Conservation (phyloP, 2,329 filamentous ascomycete species). For the Ascomycota sp. region DNA sequence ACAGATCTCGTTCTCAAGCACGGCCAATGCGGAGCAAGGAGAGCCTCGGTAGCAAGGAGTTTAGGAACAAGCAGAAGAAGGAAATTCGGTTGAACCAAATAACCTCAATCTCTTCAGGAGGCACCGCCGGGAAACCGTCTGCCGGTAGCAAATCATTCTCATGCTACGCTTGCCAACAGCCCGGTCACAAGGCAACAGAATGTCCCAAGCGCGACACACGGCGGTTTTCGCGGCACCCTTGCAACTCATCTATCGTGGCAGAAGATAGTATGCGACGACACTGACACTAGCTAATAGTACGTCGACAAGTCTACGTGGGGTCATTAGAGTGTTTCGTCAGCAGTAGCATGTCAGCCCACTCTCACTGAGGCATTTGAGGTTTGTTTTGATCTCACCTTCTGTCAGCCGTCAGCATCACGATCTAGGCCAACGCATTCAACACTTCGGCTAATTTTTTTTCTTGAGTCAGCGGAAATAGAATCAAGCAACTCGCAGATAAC, state of each 20-base stretch:
- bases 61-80: constrained; percentile 39
- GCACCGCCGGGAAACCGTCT: constrained; percentile 6
- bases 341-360: no score
- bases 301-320: no score
- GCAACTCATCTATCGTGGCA: neutral
- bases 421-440: no score
- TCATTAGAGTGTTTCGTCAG: no score
- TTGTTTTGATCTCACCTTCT: no score
- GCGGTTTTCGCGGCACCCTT: neutral
- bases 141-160: constrained; percentile 10
- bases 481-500: no score
- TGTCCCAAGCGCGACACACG: constrained; percentile 21
- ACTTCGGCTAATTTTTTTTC: no score
- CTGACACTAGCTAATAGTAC: no score
- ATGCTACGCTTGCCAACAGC: constrained; percentile 39
- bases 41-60: constrained; percentile 17
- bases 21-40: constrained; percentile 8
- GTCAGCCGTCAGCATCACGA: no score
- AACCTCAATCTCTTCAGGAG: constrained; percentile 33
- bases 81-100: constrained; percentile 42
- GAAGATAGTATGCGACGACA: no score
- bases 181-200: constrained; percentile 34
- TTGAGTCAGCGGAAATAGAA: no score
- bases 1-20: constrained; percentile 13
- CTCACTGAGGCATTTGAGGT: no score